Evolutionary conservation across 1,284 basidiomycete species (phyloP), one percentile per base, ranked within the genome.

Genomic region (Rhodotorula sp.): DNA sequence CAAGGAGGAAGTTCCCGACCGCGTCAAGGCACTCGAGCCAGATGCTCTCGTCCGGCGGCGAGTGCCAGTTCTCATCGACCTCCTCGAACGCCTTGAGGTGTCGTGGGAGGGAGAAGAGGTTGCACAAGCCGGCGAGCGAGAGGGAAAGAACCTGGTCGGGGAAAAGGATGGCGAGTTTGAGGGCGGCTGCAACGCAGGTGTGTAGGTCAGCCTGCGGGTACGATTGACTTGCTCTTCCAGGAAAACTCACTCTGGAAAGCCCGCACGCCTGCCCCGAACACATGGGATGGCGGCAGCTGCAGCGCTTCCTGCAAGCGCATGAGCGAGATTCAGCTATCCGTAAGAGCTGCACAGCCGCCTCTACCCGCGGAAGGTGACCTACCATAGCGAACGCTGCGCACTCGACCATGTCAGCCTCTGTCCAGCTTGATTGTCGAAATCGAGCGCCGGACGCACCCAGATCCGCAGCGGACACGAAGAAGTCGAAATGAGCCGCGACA

Each of bases 131-230:
- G 56, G 63, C 67, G 44, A 74, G 59, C 21, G 63, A 58, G 25
- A 74, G 63, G 2, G 70, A 70, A n/a, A 67, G 60, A 19, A 68
- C 73, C n/a, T 64, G 73, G 13, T 27, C 10, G 12, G 73, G 70
- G 65, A 72, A 72, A 12, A 74, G 50, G 49, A 74, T 53, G 42
- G 57, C 25, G 52, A 72, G 52, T 27, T 74, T 70, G 54, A 74
- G 45, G 0, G 65, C 70, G 42, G 67, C 66, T 70, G 62, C 12
- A 13, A 8, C 34, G 53, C 16, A 25, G 16, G 13, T 2, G 4
- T 12, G 41, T 25, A 13, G 45, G 9, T 59, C 48, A 41, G n/a
- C 63, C 2, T 21, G 42, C 44, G 9, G n/a, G 57, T 34, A 14
- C 2, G n/a, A 64, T n/a, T 3, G 41, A 48, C 9, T 21, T 27